Percentiles rank a stretch among this genome's conserved stretches.
Evolutionary conservation across 371 early-diverging fungal species (phyloP).

Genomic region (Mucor saturninus): DNA sequence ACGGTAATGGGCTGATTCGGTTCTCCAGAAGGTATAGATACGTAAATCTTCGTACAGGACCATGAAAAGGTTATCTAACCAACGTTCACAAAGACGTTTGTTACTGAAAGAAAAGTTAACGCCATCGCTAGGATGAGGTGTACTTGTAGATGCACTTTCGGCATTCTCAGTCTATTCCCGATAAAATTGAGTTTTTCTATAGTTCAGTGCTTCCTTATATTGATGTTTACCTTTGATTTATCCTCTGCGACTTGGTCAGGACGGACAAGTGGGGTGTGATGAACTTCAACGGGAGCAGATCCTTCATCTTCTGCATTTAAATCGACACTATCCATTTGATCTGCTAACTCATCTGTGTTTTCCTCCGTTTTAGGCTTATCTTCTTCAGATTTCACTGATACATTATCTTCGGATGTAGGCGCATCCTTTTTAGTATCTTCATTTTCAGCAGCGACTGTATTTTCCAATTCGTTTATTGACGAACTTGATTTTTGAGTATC

Average conservation of each 20-base stretch:
- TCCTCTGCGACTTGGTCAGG: conserved; percentile 53
- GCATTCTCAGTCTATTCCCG: conserved; percentile 7
- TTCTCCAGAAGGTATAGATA: conserved; percentile 87
- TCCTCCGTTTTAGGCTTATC: conserved; percentile 9
- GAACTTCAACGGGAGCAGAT: conserved; percentile 4
- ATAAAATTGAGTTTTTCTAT: neutral
- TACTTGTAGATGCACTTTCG: neutral
- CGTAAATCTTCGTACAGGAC: conserved; percentile 96
- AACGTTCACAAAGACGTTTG: conserved; percentile 97
- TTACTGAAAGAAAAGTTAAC: conserved; percentile 74
- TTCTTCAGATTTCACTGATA: neutral
- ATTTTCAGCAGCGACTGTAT: neutral
- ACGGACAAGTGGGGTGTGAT: conserved; percentile 39
- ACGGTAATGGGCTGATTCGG: conserved; percentile 70
- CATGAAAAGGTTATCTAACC: conserved; percentile 98
- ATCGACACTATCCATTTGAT: neutral
- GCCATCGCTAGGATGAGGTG: conserved; percentile 29
- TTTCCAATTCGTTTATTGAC: conserved; percentile 16
- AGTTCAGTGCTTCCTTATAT: neutral
- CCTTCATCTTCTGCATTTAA: conserved; percentile 23
- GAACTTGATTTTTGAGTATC: conserved; percentile 53
- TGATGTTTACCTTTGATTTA: conserved; percentile 14
- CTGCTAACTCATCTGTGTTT: conserved; percentile 6
- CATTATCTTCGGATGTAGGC: neutral
- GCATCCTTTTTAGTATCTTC: neutral